Evolutionary conservation across 2,329 filamentous ascomycete species (phyloP).

Genomic region (Didymella pomorum): DNA sequence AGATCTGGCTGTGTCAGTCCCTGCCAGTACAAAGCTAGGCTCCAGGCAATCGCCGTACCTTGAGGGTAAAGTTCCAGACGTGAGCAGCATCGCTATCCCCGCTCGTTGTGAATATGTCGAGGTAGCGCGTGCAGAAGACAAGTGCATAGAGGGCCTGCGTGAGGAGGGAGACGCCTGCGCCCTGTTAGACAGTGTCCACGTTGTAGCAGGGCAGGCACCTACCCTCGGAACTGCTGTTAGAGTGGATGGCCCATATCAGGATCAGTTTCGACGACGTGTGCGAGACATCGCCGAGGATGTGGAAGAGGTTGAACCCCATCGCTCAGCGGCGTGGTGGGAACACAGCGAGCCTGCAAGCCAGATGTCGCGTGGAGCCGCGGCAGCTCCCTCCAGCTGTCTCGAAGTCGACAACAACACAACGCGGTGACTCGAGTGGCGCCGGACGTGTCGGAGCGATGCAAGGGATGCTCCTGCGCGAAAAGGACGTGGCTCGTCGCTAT

Average conservation of each 20-base stretch:
- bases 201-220: constrained; percentile 19
- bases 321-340: not conserved
- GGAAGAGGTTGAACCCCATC: constrained; percentile 64
- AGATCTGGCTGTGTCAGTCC: constrained; percentile 58
- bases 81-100: constrained; percentile 43
- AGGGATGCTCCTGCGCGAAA: constrained; percentile 15
- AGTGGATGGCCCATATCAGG: constrained; percentile 88
- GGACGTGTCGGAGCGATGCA: constrained; percentile 7
- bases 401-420: not conserved
- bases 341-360: not conserved
- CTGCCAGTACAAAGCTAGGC: not conserved
- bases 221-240: constrained; percentile 87
- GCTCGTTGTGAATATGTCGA: constrained; percentile 73
- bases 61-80: constrained; percentile 75
- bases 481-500: not conserved
- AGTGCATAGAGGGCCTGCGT: constrained; percentile 86
- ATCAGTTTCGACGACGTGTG: constrained; percentile 89
- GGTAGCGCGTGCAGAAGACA: constrained; percentile 87
- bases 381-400: not conserved
- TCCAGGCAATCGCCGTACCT: constrained; percentile 51
- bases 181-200: constrained; percentile 10
- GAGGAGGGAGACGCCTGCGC: constrained; percentile 82
- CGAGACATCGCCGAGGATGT: constrained; percentile 82
- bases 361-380: not conserved
- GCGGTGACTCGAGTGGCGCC: constrained; percentile 10